Evolutionary conservation across 23 red algal species (phyloP), one percentile per base, ranked within the genome.

Genomic region (Gracilariopsis chorda): DNA sequence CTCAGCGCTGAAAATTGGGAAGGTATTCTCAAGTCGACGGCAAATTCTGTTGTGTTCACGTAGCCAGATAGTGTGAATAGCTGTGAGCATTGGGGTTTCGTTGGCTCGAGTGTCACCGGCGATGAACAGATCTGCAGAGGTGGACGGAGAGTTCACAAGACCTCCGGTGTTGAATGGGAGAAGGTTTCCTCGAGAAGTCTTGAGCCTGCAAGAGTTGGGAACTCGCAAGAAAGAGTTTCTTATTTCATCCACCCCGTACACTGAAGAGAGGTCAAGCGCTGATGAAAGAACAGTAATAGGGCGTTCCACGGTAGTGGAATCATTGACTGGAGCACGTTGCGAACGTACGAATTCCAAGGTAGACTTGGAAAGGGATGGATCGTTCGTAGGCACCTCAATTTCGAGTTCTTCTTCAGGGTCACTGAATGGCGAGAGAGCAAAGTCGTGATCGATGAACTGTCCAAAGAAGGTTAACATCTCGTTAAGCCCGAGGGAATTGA

Each of bases 11-110:
- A 74, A 79, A 14, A 51, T 49, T 0, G 51, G 40, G 43, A 64
- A 45, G 12, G n/a, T 41, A 20, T 77, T 27, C 37, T 35, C 69
- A 27, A 94, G 36, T 8, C 24, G 13, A 51, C 32, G 69, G 52
- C 65, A 73, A 29, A 94, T 36, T 12, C 52, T 46, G 91, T 94
- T 94, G 71, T 94, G 91, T 70, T 94, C 91, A 16, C 91, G 80
- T 7, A 94, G 37, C 45, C 83, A 94, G 51, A 94, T 45, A 8
- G 91, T 94, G 52, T 94, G 91, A n/a, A 94, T 43, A 20, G 51
- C 80, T 51, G 69, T 79, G 4, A 94, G 71, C 34, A 63, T 69
- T n/a, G 91, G 91, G 53, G 83, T 80, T 58, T 94, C 81, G 57
- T 86, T 94, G 39, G 55, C 78, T 23, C 91, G 91, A 25, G 45